Conservation (phyloP, 495 filamentous ascomycete genomes). For the Penicillium waksmanii region DNA sequence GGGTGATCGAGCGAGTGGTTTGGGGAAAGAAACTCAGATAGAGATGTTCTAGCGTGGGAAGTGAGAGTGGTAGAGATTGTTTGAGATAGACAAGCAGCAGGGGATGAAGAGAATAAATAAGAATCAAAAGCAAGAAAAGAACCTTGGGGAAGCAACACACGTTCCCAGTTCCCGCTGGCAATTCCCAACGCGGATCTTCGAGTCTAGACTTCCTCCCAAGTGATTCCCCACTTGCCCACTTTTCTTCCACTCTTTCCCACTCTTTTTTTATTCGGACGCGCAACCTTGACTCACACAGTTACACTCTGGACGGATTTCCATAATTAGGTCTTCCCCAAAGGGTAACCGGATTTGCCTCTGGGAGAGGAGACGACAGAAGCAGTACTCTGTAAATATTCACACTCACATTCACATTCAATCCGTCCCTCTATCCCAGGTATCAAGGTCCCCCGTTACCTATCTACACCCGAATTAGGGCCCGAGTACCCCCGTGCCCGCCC, state of each 20-base stretch:
- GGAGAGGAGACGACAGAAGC: no score
- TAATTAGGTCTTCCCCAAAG: background rate
- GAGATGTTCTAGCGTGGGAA: background rate
- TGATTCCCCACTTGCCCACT: background rate
- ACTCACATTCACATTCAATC: background rate
- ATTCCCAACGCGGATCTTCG: background rate
- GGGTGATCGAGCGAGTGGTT: background rate
- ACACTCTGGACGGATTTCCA: background rate
- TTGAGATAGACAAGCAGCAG: background rate
- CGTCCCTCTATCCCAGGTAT: background rate
- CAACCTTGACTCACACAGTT: conserved; percentile 5
- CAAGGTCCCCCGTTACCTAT: background rate
- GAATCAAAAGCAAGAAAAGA: background rate
- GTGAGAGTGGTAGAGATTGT: background rate
- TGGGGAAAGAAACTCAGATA: conserved; percentile 1
- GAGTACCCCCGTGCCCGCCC: background rate
- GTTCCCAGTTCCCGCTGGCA: background rate
- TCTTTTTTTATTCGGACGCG: background rate
- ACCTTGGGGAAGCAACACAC: no score
- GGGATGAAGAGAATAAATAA: conserved; percentile 2
- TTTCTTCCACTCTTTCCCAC: background rate
- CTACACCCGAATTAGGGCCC: background rate
- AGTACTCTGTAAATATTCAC: background rate
- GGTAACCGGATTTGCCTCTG: no score
- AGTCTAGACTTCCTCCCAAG: background rate